Evolutionary conservation across 352 stramenopile genomes (phyloP).

Genomic region (Globisporangium irregulare): DNA sequence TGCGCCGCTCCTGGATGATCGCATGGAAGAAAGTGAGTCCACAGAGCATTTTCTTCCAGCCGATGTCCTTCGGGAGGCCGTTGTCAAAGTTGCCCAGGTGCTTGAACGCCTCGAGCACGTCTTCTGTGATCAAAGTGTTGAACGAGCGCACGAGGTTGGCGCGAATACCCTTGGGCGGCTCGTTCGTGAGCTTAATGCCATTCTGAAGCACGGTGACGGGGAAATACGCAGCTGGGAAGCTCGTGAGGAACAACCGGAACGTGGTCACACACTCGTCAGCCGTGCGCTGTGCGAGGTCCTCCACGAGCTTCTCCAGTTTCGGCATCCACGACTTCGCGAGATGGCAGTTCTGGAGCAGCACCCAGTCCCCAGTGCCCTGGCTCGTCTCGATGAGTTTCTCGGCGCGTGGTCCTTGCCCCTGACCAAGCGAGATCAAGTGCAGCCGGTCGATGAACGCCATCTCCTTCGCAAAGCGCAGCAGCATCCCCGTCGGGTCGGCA

Average conservation of each 20-base stretch:
- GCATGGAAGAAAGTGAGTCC: conserved; percentile 93
- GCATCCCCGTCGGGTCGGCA: conserved; percentile 90
- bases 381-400: conserved; percentile 88
- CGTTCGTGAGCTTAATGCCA: conserved; percentile 92
- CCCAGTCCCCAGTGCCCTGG: conserved; percentile 88
- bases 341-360: conserved; percentile 94
- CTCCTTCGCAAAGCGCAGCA: conserved; percentile 91
- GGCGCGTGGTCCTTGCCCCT: conserved; percentile 90
- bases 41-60: conserved; percentile 90
- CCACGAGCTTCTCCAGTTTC: conserved; percentile 89
- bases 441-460: conserved; percentile 85
- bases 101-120: conserved; percentile 60
- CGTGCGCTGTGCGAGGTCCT: conserved; percentile 64
- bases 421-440: conserved; percentile 91
- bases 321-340: conserved; percentile 94
- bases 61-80: conserved; percentile 49
- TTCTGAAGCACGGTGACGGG: conserved; percentile 92
- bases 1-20: conserved; percentile 92
- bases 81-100: conserved; percentile 58
- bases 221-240: conserved; percentile 90
- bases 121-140: conserved; percentile 81
- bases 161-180: conserved; percentile 89
- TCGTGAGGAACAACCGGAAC: conserved; percentile 93
- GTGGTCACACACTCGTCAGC: conserved; percentile 52
- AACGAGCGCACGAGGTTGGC: conserved; percentile 89